Evolutionary conservation across 805 yeast species (phyloP).

Genomic region (Saccharomyces jurei): DNA sequence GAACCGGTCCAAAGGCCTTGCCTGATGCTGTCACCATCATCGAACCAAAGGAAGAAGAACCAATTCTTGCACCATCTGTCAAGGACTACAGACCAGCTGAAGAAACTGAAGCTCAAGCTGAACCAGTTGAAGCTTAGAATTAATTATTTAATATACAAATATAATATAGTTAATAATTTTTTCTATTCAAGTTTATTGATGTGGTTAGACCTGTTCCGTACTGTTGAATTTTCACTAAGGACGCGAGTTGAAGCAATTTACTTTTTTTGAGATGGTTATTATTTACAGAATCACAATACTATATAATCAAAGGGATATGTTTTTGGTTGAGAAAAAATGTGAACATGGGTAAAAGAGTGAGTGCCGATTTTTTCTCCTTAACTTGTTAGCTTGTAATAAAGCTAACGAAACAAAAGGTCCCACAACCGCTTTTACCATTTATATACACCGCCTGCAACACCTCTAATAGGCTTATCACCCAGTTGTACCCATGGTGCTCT

Average conservation of each 20-base stretch:
- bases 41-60: conserved; percentile 93
- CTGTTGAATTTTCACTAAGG: neutral
- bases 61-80: conserved; percentile 71
- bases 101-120: conserved; percentile 19
- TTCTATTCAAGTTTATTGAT: neutral
- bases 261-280: neutral
- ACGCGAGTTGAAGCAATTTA: neutral
- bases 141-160: neutral
- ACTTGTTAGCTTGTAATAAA: neutral
- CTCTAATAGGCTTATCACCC: conserved; percentile 40
- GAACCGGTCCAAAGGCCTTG: conserved; percentile 79
- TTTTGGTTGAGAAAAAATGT: neutral
- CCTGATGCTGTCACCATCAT: conserved; percentile 90
- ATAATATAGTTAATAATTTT: neutral
- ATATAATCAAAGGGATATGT: neutral
- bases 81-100: conserved; percentile 54
- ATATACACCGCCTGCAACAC: conserved; percentile 43
- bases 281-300: neutral
- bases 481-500: conserved; percentile 48
- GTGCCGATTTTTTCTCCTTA: neutral
- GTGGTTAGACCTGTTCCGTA: neutral
- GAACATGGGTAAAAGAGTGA: neutral
- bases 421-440: conserved; percentile 39
- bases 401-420: too few species aligned
- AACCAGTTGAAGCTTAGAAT: conserved; percentile 17